Percentiles rank a stretch among this genome's conserved stretches.
These are phyloP conservation scores for Marasmius sp. DNA, from an alignment of 1,284 basidiomycete genomes.

Conservation along the genomic window DNA sequence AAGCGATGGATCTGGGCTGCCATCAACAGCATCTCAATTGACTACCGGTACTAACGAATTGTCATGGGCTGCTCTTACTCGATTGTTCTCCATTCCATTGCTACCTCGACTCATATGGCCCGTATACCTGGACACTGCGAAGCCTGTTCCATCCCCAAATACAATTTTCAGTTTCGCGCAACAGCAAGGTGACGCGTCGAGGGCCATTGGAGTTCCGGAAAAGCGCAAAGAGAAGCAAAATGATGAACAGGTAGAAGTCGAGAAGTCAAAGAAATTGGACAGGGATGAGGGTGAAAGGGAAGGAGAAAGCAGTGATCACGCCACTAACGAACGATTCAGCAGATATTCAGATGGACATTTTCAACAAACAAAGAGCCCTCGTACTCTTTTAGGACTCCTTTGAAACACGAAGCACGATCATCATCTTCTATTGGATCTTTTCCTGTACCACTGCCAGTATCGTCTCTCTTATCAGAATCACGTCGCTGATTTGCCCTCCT, in stretches of 20 bases:
- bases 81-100: constrained; percentile 57
- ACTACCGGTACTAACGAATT: constrained; percentile 3
- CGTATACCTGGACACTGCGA: constrained; percentile 55
- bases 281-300: not conserved
- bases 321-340: no score
- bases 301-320: not conserved
- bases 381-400: no score
- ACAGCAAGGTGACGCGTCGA: constrained; percentile 37
- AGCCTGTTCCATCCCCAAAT: constrained; percentile 51
- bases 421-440: no score
- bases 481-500: no score
- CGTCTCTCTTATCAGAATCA: no score
- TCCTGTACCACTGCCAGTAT: no score
- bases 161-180: constrained; percentile 54
- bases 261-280: constrained; percentile 13
- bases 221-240: constrained; percentile 18
- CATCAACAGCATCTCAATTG: constrained; percentile 8
- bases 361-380: no score
- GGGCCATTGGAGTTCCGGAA: constrained; percentile 10
- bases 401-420: no score
- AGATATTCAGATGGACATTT: no score
- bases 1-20: not conserved
- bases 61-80: constrained; percentile 58
- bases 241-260: not conserved
- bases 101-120: constrained; percentile 45